Evolutionary conservation across 78 protist species (phyloP).

Genomic region (Dictyostelium discoideum): DNA sequence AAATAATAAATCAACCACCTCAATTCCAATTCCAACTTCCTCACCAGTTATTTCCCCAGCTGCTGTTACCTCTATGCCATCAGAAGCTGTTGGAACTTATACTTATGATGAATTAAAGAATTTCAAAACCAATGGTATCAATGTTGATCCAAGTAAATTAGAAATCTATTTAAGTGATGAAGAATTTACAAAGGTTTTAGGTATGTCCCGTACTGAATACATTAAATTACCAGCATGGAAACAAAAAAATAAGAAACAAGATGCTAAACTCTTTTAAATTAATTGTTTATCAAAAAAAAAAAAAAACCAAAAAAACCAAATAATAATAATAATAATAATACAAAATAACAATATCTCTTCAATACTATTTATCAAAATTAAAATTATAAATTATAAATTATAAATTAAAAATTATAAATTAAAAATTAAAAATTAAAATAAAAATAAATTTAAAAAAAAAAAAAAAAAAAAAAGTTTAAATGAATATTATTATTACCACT

Average conservation of each 20-base stretch:
- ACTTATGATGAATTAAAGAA: slow-evolving; percentile 30
- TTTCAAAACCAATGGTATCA: slow-evolving; percentile 1
- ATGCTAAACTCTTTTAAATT: slow-evolving; percentile 20
- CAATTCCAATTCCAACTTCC: background rate
- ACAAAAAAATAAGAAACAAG: slow-evolving; percentile 41
- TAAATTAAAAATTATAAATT: background rate
- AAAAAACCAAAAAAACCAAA: background rate
- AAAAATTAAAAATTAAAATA: background rate
- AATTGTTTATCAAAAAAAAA: too few species aligned
- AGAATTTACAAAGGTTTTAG: slow-evolving; percentile 6
- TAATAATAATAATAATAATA: background rate
- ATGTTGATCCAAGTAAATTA: slow-evolving; percentile 24
- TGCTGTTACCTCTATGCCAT: background rate
- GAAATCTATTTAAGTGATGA: slow-evolving; percentile 44
- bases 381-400: background rate
- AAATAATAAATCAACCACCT: slow-evolving; percentile 7
- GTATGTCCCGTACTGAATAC: slow-evolving; percentile 4
- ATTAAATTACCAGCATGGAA: slow-evolving; percentile 64
- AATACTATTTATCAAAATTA: background rate
- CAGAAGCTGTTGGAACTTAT: background rate
- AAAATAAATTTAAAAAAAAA: background rate
- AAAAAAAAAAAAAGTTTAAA: too few species aligned
- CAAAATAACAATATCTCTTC: background rate
- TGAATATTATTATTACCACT: too few species aligned
- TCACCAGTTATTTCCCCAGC: slow-evolving; percentile 5